These are phyloP conservation scores for Sugiyamaella smithiae DNA, from an alignment of 805 yeast genomes.

Conservation along the genomic window DNA sequence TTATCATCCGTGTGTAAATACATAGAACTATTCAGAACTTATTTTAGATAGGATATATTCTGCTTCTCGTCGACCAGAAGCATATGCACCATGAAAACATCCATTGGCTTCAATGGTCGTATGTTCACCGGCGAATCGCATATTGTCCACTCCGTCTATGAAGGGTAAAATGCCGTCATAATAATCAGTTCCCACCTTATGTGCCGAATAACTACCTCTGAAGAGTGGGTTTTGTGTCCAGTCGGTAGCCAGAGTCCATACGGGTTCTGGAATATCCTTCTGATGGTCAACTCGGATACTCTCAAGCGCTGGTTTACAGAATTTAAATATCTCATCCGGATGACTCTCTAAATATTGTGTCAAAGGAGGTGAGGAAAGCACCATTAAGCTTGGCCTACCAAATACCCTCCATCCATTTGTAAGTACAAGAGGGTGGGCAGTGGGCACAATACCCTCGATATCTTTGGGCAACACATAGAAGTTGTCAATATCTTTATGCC, in stretches of 20 bases:
- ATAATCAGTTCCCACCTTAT: slow-evolving; percentile 15
- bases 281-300: slow-evolving; percentile 26
- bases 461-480: slow-evolving; percentile 43
- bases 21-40: too few relatives aligned
- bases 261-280: slow-evolving; percentile 38
- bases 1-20: too few relatives aligned
- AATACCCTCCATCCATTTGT: slow-evolving; percentile 55
- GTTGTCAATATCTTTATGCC: slow-evolving; percentile 54
- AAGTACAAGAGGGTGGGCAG: slow-evolving; percentile 61
- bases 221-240: slow-evolving; percentile 75
- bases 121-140: slow-evolving; percentile 91
- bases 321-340: slow-evolving; percentile 54
- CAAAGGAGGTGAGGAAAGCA: slow-evolving; percentile 68
- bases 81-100: slow-evolving; percentile 89
- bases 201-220: slow-evolving; percentile 73
- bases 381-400: slow-evolving; percentile 53
- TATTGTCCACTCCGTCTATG: slow-evolving; percentile 52
- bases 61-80: slow-evolving; percentile 65
- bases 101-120: slow-evolving; percentile 85
- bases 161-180: slow-evolving; percentile 41
- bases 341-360: slow-evolving; percentile 56
- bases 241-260: slow-evolving; percentile 44
- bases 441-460: slow-evolving; percentile 33
- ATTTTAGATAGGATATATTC: slow-evolving; percentile 31
- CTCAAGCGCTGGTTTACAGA: slow-evolving; percentile 50